phyloP scores from a whole-genome alignment of 2,329 filamentous ascomycete genomes.

The Metarhizium anisopliae region DNA sequence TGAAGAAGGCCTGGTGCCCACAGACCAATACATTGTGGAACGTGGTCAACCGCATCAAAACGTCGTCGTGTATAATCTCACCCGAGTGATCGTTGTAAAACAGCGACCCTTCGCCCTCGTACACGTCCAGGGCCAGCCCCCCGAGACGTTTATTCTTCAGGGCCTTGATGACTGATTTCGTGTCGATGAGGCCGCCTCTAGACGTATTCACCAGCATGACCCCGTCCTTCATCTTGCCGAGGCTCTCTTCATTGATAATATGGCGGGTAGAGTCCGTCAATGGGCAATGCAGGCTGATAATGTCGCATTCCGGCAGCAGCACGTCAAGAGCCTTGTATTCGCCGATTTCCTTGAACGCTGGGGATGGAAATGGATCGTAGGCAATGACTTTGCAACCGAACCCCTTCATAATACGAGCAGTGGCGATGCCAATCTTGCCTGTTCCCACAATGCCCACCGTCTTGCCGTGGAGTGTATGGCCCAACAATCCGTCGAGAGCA shows the following conservation, averaged over 20 bases:
- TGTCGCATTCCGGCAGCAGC: constrained; percentile 47
- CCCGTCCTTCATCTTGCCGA: constrained; percentile 48
- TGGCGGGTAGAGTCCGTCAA: constrained; percentile 50
- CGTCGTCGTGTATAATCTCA: constrained; percentile 58
- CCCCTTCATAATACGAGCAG: constrained; percentile 52
- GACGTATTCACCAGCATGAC: constrained; percentile 61
- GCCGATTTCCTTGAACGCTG: constrained; percentile 40
- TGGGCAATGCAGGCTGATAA: constrained; percentile 59
- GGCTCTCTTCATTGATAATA: constrained; percentile 46
- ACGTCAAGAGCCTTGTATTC: constrained; percentile 44
- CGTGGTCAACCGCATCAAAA: constrained; percentile 56
- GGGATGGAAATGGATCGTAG: constrained; percentile 45
- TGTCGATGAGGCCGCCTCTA: constrained; percentile 55
- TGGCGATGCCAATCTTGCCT: constrained; percentile 54
- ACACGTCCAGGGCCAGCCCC: constrained; percentile 58
- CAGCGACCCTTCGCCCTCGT: constrained; percentile 53
- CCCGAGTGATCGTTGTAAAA: constrained; percentile 59
- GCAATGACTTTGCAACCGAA: constrained; percentile 57
- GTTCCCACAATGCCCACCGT: constrained; percentile 59
- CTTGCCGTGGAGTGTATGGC: constrained; percentile 52
- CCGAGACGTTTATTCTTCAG: constrained; percentile 53
- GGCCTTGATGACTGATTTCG: constrained; percentile 47
- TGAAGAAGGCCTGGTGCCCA: constrained; percentile 64
- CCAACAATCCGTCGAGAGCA: constrained; percentile 53
- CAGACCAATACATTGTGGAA: constrained; percentile 60